Evolutionary conservation across 2,329 filamentous ascomycete species (phyloP).

Genomic region (Sporothrix pseudoabietina): DNA sequence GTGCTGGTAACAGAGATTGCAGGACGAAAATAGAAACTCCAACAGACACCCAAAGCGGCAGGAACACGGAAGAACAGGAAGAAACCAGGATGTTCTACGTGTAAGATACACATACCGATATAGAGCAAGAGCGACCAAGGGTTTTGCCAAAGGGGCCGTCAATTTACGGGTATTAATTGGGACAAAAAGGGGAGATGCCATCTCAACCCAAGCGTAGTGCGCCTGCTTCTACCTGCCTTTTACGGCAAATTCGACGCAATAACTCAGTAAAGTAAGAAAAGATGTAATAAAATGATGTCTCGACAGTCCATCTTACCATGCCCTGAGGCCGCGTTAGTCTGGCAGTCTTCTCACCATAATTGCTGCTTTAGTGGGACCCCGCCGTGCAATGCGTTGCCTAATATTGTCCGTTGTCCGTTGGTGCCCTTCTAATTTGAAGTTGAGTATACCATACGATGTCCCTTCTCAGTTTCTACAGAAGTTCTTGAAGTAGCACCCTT

Average conservation of each 20-base stretch:
- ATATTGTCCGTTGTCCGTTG: no score
- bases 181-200: not conserved
- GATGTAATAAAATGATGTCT: not conserved
- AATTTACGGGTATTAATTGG: conserved; percentile 5
- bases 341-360: not conserved
- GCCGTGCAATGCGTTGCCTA: not conserved
- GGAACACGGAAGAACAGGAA: conserved; percentile 9
- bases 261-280: not conserved
- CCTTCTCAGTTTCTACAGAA: no score
- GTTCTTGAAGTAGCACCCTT: not conserved
- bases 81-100: not conserved
- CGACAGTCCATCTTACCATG: not conserved
- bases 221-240: not conserved
- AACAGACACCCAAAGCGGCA: conserved; percentile 14
- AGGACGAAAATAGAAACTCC: conserved; percentile 22
- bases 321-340: not conserved
- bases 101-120: not conserved
- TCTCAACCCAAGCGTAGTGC: not conserved
- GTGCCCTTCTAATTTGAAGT: not conserved
- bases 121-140: not conserved
- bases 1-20: not conserved
- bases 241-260: not conserved
- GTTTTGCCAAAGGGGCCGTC: conserved; percentile 11
- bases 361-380: not conserved
- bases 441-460: not conserved